These are phyloP conservation scores for Otatea glauca DNA, from an alignment of 176 grass and related monocot species.

Conservation along the genomic window DNA sequence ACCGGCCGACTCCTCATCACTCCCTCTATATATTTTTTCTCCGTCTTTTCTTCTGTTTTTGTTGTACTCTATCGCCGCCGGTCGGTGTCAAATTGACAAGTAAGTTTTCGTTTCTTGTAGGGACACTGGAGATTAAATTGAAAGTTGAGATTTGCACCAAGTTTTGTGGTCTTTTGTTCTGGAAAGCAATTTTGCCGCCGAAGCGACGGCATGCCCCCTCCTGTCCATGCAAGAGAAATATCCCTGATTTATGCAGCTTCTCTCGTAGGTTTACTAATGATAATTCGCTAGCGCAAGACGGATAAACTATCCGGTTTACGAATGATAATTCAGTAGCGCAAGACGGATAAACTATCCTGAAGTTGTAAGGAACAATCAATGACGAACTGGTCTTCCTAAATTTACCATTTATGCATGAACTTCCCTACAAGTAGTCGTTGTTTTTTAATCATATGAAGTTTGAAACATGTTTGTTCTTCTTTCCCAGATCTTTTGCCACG, in stretches of 20 bases:
- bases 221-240: neutral
- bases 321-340: neutral
- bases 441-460: neutral
- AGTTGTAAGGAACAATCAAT: neutral
- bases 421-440: neutral
- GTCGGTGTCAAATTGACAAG: neutral
- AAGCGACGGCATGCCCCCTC: slow-evolving; percentile 26
- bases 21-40: neutral
- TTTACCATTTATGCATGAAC: neutral
- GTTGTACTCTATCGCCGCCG: neutral
- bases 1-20: too few relatives aligned
- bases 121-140: neutral
- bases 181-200: slow-evolving; percentile 19
- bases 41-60: neutral
- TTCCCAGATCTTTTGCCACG: neutral
- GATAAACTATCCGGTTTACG: neutral
- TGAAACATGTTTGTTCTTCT: neutral
- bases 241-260: neutral
- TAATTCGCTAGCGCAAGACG: neutral
- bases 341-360: neutral
- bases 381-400: neutral
- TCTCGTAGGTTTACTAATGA: neutral
- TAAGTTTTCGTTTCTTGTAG: neutral
- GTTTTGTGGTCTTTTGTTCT: neutral
- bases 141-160: neutral